Base-by-base conservation (phyloP, 2,329 filamentous ascomycete genomes). In the Aspergillus sp. region DNA sequence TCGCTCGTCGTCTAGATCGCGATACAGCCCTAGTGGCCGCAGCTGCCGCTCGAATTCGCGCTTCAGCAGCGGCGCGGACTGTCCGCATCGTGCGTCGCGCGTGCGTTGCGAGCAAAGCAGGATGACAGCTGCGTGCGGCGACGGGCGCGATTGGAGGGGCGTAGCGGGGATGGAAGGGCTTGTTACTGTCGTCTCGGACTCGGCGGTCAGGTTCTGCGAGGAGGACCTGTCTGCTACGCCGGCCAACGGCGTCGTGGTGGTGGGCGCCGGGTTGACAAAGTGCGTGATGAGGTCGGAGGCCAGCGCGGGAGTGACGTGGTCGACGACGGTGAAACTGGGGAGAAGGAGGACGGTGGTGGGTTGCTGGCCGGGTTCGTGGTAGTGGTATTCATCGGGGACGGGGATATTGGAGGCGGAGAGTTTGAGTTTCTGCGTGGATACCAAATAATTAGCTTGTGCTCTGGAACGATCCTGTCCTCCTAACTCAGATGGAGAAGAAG, bases 41-140 rank as follows among this genome's bases (percentile, higher is more conserved):
- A 98, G 83, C 73, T 97, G 92, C 1, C 94, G 85, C 80, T 96
- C 92, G 56, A 99, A 86, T 77, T 98, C 95, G 69, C 88, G 89
- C 50, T 88, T 85, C n/a, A 98, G 81, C 2, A 99, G 82, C 2
- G 95, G 95, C 1, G 95, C 95, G 36, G 90, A 95, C 79, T 97
- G 93, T 0, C 94, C 95, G 74, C 95, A 98, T 68, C 95, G 90
- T 0, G 91, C 93, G 75, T 98, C 95, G 63, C 95, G 90, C n/a
- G 92, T 97, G 70, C 87, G 87, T 73, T 98, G 95, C 50, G 91
- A 96, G 81, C 95, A 99, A 71, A 99, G 88, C 54, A 99, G 85
- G 71, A 99, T 92, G 26, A 98, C 84, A 65, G 89, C 92, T 62
- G 86, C 84, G 81, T 98, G 94, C 3, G 92, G 92, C 66, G 88